Percentiles rank a stretch among this genome's conserved stretches.
Conservation (phyloP, 169 alveolate species). For the Plasmodium gaboni region DNA sequence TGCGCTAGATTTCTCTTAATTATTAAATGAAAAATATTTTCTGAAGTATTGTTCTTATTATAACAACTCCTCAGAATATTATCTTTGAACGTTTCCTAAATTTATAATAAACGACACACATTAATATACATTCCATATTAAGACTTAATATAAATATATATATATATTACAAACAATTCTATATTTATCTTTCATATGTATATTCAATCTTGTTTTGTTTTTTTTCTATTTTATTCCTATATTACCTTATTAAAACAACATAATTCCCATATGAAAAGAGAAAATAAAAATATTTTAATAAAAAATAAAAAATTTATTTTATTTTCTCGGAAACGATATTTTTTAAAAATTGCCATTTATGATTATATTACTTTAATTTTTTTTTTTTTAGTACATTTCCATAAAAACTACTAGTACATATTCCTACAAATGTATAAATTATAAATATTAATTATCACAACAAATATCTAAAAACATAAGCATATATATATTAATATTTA, state of each 20-base stretch:
- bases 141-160: background rate
- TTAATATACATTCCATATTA: background rate
- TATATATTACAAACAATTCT: no score
- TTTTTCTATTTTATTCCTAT: background rate
- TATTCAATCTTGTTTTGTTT: background rate
- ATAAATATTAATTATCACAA: no score
- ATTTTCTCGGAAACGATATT: constrained; percentile 7
- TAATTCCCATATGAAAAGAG: constrained; percentile 1
- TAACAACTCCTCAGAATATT: no score
- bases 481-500: no score
- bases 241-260: background rate
- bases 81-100: background rate
- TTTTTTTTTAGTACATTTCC: no score
- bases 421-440: no score
- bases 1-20: no score
- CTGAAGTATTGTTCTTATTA: no score
- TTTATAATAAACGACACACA: background rate
- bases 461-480: no score
- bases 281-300: constrained; percentile 1
- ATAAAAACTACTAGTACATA: no score
- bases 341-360: constrained; percentile 16
- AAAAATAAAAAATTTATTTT: background rate
- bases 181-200: no score
- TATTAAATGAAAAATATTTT: no score
- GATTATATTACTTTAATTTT: background rate